Conservation (phyloP, 2,329 filamentous ascomycete genomes). For the Helicocarpus griseus region DNA sequence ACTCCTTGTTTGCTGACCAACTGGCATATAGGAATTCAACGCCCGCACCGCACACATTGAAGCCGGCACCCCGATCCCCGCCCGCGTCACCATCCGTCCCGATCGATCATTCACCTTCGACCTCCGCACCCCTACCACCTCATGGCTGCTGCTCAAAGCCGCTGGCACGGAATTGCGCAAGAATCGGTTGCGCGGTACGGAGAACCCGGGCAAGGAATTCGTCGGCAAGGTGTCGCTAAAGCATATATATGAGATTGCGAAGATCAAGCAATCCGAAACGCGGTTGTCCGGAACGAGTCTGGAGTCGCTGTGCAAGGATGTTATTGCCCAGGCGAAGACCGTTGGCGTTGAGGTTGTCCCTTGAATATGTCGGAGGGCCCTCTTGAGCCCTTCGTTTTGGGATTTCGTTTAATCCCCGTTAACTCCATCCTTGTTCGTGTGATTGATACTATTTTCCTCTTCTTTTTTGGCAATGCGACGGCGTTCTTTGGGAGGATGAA, state of each 20-base stretch:
- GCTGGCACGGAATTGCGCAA: slow-evolving; percentile 64
- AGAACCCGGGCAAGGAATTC: slow-evolving; percentile 62
- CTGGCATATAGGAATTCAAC: slow-evolving; percentile 72
- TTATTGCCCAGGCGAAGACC: slow-evolving; percentile 66
- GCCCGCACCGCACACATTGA: slow-evolving; percentile 79
- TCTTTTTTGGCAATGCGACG: not conserved
- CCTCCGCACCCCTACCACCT: slow-evolving; percentile 86
- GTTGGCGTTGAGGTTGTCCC: slow-evolving; percentile 64
- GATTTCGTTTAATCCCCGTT: no score
- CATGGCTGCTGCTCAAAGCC: slow-evolving; percentile 76
- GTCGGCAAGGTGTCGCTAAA: slow-evolving; percentile 86
- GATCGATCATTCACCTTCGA: slow-evolving; percentile 93
- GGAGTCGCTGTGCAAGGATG: slow-evolving; percentile 60
- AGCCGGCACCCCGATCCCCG: slow-evolving; percentile 76
- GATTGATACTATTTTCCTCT: not conserved
- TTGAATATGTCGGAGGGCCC: slow-evolving; percentile 24
- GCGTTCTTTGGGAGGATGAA: not conserved
- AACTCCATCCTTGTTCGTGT: not conserved
- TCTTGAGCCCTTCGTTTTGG: not conserved
- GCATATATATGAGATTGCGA: slow-evolving; percentile 95
- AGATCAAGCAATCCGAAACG: slow-evolving; percentile 78
- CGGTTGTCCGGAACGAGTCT: slow-evolving; percentile 62
- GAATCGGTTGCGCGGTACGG: slow-evolving; percentile 65
- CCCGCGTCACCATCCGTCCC: slow-evolving; percentile 80
- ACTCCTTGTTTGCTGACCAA: not conserved